Evolutionary conservation across 371 early-diverging fungal genomes (phyloP).

Genomic region (Chytridium lagenaria): DNA sequence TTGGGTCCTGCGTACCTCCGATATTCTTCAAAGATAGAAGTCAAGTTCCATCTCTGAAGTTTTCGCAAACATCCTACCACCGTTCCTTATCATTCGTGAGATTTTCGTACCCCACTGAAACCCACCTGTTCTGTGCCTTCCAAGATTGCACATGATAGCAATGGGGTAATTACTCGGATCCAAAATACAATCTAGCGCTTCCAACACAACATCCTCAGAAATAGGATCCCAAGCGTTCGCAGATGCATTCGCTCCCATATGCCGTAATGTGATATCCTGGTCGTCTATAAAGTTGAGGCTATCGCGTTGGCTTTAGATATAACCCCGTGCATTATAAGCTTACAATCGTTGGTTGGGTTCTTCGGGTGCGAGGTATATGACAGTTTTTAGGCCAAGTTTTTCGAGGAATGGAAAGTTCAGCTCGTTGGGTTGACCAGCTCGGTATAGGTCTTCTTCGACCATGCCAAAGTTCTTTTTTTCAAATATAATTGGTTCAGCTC

Average conservation of each 20-base stretch:
- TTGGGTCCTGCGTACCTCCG: slow-evolving; percentile 91
- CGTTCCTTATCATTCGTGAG: slow-evolving; percentile 68
- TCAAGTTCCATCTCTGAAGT: slow-evolving; percentile 95
- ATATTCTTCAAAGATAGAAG: slow-evolving; percentile 97
- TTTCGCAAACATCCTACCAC: slow-evolving; percentile 97
- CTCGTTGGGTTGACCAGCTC: slow-evolving; percentile 98
- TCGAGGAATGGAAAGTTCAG: slow-evolving; percentile 97
- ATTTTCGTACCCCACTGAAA: background rate
- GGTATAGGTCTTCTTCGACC: slow-evolving; percentile 94
- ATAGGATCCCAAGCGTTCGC: slow-evolving; percentile 95
- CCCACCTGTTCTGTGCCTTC: slow-evolving; percentile 92
- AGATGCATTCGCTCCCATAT: slow-evolving; percentile 77
- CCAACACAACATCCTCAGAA: slow-evolving; percentile 88
- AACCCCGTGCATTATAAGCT: too few species aligned
- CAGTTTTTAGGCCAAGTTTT: slow-evolving; percentile 87
- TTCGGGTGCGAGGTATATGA: slow-evolving; percentile 94
- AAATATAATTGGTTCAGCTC: too few species aligned
- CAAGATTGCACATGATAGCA: slow-evolving; percentile 97
- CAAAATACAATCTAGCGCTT: slow-evolving; percentile 85
- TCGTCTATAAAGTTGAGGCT: slow-evolving; percentile 93
- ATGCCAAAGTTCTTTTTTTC: slow-evolving; percentile 86
- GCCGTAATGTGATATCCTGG: slow-evolving; percentile 91
- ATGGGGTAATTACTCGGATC: slow-evolving; percentile 91
- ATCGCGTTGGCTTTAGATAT: background rate
- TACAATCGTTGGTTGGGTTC: slow-evolving; percentile 94